Evolutionary conservation across 2,329 filamentous ascomycete genomes (phyloP), one percentile per base, ranked within the genome.

Genomic region (Colletotrichum truncatum): DNA sequence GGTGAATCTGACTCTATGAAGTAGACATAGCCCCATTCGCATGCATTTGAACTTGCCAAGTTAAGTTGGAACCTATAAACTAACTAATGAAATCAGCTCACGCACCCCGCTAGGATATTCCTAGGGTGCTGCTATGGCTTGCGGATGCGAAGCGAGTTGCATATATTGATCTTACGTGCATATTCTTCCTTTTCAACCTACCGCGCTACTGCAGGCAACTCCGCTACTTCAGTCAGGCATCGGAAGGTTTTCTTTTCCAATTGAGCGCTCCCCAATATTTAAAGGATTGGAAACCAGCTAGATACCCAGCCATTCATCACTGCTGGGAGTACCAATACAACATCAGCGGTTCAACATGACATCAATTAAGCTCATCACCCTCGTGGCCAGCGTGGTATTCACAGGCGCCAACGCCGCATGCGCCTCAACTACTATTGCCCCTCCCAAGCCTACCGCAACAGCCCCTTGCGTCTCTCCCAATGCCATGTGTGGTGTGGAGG

Each of bases 151-250:
- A 16, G 36, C 14, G 39, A 5, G n/a, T 32, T 23, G 38, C 52
- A 55, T 55, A 23, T 45, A 43, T 25, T 43, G 38, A n/a, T 55
- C 52, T 45, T 14, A 55, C 52, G 12, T 30, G 52, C 52, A 55
- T 55, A 23, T 10, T 25, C 23, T 12, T 12, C 12, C 6, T 28
- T 0, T 1, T n/a, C 26, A 45, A 32, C 12, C 12, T 36, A 26
- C 8, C 10, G 1, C 38, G 7, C 26, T 43, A 55, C 28, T 25
- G 48, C 30, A 52, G 8, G 2, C 7, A 25, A 18, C 7, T 8
- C 26, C 45, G 45, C 45, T 26, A 32, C 45, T n/a, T n/a, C n/a
- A n/a, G n/a, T n/a, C n/a, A n/a, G n/a, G n/a, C n/a, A n/a, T n/a
- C n/a, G n/a, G n/a, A n/a, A n/a, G n/a, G n/a, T n/a, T n/a, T n/a